Percentiles rank a stretch among this genome's conserved stretches.
These are phyloP conservation scores for Lojkania enalia DNA, from an alignment of 2,329 filamentous ascomycete species.

Conservation along the genomic window DNA sequence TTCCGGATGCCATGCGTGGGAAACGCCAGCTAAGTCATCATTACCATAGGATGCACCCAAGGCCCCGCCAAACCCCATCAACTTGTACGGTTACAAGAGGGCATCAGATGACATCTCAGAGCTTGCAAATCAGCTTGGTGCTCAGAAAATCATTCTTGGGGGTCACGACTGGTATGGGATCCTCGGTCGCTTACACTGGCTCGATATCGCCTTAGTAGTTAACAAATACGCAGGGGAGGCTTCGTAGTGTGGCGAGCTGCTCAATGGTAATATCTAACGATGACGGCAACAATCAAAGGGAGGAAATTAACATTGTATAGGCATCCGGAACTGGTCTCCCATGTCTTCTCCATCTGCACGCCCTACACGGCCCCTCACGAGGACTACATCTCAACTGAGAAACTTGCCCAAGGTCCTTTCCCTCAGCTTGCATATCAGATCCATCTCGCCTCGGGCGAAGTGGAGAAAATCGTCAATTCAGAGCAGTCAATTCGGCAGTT, in stretches of 20 bases:
- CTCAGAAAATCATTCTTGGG: constrained; percentile 71
- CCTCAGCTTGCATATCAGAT: constrained; percentile 84
- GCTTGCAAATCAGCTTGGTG: constrained; percentile 63
- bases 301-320: constrained; percentile 17
- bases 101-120: constrained; percentile 75
- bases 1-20: constrained; percentile 5
- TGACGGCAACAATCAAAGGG: not conserved
- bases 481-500: constrained; percentile 69
- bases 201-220: too few species aligned
- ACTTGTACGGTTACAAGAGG: constrained; percentile 71
- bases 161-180: constrained; percentile 76
- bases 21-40: constrained; percentile 21
- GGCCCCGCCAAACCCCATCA: constrained; percentile 63
- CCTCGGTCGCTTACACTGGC: constrained; percentile 11
- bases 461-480: constrained; percentile 52
- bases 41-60: constrained; percentile 47
- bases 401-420: constrained; percentile 60
- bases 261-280: constrained; percentile 55
- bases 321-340: constrained; percentile 70
- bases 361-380: constrained; percentile 65
- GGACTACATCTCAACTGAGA: constrained; percentile 60
- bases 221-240: constrained; percentile 66
- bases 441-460: constrained; percentile 70
- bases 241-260: constrained; percentile 73
- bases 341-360: constrained; percentile 80